These are phyloP conservation scores for Solanum hybrid DNA, from an alignment of 305 asterid genomes.

Conservation along the genomic window DNA sequence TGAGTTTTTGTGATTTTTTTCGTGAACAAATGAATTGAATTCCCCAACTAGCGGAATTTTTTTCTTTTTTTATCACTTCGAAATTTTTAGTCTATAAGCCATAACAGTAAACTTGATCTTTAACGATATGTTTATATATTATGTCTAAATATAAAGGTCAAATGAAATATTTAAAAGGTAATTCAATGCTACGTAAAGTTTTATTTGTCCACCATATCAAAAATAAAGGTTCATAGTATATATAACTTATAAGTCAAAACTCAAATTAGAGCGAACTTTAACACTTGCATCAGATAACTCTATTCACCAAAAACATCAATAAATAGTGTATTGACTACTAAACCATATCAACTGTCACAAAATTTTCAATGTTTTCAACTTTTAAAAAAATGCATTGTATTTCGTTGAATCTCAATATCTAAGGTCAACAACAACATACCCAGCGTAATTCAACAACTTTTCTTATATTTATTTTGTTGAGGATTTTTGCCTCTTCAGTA, in stretches of 20 bases:
- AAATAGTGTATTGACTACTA: no score
- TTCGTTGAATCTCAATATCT: not conserved
- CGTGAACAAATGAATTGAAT: not conserved
- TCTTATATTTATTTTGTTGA: not conserved
- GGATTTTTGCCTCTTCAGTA: not conserved
- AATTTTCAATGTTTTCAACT: no score
- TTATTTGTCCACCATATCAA: not conserved
- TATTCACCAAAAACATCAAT: not conserved
- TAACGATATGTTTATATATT: not conserved
- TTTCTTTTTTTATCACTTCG: not conserved
- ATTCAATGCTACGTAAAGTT: not conserved
- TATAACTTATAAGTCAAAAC: not conserved
- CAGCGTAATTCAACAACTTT: not conserved
- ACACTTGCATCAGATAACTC: not conserved
- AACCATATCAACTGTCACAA: no score
- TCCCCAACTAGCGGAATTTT: not conserved
- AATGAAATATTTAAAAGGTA: not conserved
- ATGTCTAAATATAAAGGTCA: not conserved
- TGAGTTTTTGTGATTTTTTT: not conserved
- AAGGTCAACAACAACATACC: not conserved
- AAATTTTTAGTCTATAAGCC: not conserved
- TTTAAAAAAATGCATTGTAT: not conserved
- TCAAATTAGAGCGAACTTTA: not conserved
- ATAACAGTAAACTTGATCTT: not conserved
- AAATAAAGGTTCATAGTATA: not conserved